Conservation (phyloP, 352 stramenopile species). For the Phytopythium sindhum region DNA sequence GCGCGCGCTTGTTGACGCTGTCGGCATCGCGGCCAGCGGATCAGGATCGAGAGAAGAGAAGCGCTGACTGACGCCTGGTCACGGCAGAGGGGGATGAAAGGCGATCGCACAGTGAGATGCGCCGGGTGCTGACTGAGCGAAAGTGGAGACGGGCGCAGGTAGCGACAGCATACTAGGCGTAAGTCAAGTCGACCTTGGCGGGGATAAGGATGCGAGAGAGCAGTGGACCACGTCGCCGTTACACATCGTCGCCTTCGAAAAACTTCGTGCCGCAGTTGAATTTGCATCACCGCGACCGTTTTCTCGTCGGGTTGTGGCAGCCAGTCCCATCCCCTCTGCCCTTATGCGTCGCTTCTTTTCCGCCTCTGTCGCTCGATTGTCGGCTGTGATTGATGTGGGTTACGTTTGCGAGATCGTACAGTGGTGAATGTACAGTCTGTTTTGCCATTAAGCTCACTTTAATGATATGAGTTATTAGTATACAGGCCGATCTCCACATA, state of each 20-base stretch:
- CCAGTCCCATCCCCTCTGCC: not conserved
- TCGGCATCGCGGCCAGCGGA: not conserved
- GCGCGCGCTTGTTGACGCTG: not conserved
- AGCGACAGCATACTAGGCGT: not conserved
- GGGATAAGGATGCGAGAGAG: not conserved
- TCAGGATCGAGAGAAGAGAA: not conserved
- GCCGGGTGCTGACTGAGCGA: not conserved
- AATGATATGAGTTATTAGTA: too few species aligned
- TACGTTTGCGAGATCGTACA: not conserved
- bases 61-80: constrained; percentile 1
- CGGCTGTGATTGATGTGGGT: not conserved
- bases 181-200: not conserved
- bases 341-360: not conserved
- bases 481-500: too few species aligned
- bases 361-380: not conserved
- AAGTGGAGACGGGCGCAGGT: not conserved
- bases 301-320: constrained; percentile 1
- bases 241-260: not conserved
- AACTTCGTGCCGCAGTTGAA: not conserved
- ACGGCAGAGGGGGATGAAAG: not conserved
- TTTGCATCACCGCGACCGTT: not conserved
- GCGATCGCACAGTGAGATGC: not conserved
- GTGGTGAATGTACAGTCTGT: not conserved
- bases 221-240: not conserved
- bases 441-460: too few species aligned